Evolutionary conservation across 495 filamentous ascomycete species (phyloP), one percentile per base, ranked within the genome.

Genomic region (Aspergillus ostianus): DNA sequence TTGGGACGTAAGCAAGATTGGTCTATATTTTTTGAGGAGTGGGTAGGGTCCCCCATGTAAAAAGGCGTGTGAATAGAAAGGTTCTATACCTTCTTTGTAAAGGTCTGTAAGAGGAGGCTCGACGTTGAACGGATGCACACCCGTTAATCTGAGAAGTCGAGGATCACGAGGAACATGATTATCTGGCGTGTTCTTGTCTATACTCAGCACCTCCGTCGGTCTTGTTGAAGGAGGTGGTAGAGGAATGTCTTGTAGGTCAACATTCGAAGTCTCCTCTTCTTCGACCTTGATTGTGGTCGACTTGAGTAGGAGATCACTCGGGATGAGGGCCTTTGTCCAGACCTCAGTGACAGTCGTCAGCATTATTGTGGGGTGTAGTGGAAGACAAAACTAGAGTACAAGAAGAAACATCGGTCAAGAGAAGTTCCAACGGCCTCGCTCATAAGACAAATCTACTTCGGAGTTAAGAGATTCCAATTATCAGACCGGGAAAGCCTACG

Each of bases 81-180:
- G 57, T 18, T n/a, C 9, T 67, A 53, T 73, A 66, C 88, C 89
- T 74, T 96, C 87, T 64, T 97, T 82, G 69, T 84, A 97, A 9
- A 98, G 78, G 5, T 85, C 82, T 18, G 84, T 89, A 12, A 98
- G 74, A 9, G 93, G 93, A 6, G 93, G 84, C 76, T 98, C 93
- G 51, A 93, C 90, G 69, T 98, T 98, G 76, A 96, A 96, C 4
- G 93, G 93, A 75, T 98, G 93, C 41, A 91, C 82, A 45, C 93
- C 93, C 19, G 93, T 98, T 51, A 98, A 77, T 47, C 93, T 82
- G 61, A 98, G 95, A 41, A 98, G 76, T 27, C 93, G 82, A 5
- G 91, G 84, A 75, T 98, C 93, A 61, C 93, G 80, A 15, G 90
- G 83, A n/a, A 97, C 90, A 80, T 94, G 90, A 50, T 73, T 76